These are phyloP conservation scores for Wallacemonas sp. DNA, from an alignment of 208 protist genomes.

Conservation along the genomic window DNA sequence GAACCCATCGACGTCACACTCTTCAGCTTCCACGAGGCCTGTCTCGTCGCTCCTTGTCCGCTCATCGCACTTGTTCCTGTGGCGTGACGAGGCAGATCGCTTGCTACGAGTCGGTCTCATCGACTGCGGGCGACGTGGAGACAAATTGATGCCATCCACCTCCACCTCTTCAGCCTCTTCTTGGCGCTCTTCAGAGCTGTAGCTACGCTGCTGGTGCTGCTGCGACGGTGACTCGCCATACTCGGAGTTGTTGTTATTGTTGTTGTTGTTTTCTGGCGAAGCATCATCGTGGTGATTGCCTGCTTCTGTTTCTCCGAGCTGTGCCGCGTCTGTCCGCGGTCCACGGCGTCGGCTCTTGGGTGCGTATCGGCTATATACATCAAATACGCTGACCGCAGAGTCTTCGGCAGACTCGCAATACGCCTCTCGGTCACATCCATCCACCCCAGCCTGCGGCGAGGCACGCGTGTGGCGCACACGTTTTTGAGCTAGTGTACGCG, in stretches of 20 bases:
- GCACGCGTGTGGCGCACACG: not conserved
- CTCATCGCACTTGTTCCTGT: no score
- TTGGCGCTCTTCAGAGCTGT: not conserved
- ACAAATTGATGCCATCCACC: not conserved
- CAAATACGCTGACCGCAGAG: not conserved
- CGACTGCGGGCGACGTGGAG: not conserved
- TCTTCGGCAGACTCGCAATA: slow-evolving; percentile 4
- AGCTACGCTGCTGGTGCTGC: not conserved
- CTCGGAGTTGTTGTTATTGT: slow-evolving; percentile 16
- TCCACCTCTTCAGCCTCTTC: slow-evolving; percentile 1
- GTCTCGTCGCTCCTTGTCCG: not conserved
- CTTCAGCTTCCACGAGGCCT: not conserved
- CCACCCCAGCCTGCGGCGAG: not conserved
- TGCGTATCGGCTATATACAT: not conserved
- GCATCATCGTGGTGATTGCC: not conserved
- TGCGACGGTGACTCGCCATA: no score
- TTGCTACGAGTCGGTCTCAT: no score
- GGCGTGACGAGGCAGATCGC: no score
- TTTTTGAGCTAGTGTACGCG: not conserved
- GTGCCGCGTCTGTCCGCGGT: not conserved
- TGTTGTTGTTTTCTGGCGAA: not conserved
- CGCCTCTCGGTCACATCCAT: not conserved
- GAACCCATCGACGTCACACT: slow-evolving; percentile 9
- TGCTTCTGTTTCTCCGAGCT: no score
- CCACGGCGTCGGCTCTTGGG: not conserved